Evolutionary conservation across 257 asterid genomes (phyloP), one percentile per base, ranked within the genome.

Genomic region (Nicotiana paniculata): DNA sequence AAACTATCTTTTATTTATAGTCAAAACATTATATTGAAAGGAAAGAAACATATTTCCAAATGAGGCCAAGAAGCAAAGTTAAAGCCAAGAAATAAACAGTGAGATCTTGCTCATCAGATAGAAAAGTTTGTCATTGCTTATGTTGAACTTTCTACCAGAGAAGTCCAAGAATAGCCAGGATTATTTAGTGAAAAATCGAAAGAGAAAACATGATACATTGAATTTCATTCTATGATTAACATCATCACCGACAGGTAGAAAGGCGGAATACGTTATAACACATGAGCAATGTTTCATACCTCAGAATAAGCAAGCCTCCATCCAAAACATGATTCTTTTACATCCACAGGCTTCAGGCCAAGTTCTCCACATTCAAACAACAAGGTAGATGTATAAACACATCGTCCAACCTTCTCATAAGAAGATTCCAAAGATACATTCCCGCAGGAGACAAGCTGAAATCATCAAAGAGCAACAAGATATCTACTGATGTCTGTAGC

Each of bases 361-460:
- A 77, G 82, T 28, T 80, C 48, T 82, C 86, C 85, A 68, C 18
- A 62, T 82, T 88, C 88, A 80, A 81, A 85, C 64, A 86, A 79
- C 86, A 76, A 16, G 32, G 91, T 85, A 16, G 88, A 86, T 55
- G 90, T 78, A 79, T 88, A 86, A 75, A 87, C 86, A 46, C 90
- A 89, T 32, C 80, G 82, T 13, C 79, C 79, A 51, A 89, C 90
- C 63, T 66, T 89, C 85, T 86, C 92, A 69, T 89, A 87, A 6
- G 92, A 88, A 63, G 92, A 87, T 61, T 89, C 92, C 84, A 89
- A 77, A 15, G 85, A 84, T 21, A 81, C 77, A 81, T 83, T 82
- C 53, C 90, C 90, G 12, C 90, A 86, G 55, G 89, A 86, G 80
- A 88, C 91, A 54, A 79, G 63, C 91, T 88, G 83, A 83, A 77